phyloP scores from a whole-genome alignment of 2,329 filamentous ascomycete species.

The Grosmannia serpens region DNA sequence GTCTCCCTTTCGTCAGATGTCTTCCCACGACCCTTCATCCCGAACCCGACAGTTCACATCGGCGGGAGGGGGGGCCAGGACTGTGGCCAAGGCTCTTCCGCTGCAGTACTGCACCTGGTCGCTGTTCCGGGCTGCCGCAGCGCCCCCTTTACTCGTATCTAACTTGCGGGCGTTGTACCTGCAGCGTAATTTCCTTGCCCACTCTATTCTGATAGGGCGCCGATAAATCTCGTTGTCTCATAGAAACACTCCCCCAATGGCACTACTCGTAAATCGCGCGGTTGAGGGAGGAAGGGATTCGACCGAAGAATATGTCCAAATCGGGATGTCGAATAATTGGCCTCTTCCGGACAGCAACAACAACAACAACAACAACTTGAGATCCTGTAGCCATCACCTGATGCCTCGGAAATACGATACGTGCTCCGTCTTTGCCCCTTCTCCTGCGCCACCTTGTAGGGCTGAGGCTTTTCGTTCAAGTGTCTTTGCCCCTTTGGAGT shows the following conservation, averaged over 20 bases:
- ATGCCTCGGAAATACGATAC: no score
- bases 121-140: no score
- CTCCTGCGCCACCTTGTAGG: slow-evolving; percentile 5
- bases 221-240: not conserved
- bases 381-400: no score
- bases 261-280: not conserved
- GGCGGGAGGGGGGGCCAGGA: no score
- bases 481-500: not conserved
- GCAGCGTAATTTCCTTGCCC: not conserved
- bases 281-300: not conserved
- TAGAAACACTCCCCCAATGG: not conserved
- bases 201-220: not conserved
- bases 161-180: not conserved
- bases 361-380: no score
- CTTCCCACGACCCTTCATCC: not conserved
- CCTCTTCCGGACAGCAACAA: not conserved
- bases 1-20: not conserved
- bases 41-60: not conserved
- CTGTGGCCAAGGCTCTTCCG: no score
- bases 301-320: not conserved
- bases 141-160: no score
- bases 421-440: not conserved
- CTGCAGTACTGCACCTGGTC: no score
- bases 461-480: not conserved
- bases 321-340: not conserved